These are phyloP conservation scores for Spergularia marina DNA, from an alignment of 148 eudicot species.

Conservation along the genomic window DNA sequence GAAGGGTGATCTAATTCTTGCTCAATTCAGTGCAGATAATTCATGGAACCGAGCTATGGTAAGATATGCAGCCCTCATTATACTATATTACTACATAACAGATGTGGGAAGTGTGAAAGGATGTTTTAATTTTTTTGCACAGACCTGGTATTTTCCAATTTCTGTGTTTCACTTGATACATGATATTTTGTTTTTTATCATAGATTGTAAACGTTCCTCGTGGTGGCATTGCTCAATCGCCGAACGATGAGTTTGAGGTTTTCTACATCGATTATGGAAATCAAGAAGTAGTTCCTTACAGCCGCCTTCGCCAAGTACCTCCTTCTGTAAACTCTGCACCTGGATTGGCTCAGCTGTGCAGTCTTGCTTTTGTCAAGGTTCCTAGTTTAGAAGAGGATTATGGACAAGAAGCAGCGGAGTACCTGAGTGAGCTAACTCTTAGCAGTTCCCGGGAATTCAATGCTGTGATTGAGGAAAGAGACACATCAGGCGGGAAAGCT, in stretches of 20 bases:
- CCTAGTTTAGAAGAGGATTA: conserved; percentile 79
- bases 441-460: conserved; percentile 55
- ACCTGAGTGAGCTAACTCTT: conserved; percentile 58
- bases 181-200: neutral
- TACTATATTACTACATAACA: neutral
- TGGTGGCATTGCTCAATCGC: conserved; percentile 53
- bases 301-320: conserved; percentile 60
- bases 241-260: conserved; percentile 73
- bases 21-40: conserved; percentile 80
- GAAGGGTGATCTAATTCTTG: conserved; percentile 86
- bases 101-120: neutral
- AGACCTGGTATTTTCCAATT: neutral
- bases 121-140: neutral
- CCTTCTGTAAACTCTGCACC: conserved; percentile 63
- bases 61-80: conserved; percentile 11
- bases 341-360: conserved; percentile 80
- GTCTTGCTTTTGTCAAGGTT: conserved; percentile 78
- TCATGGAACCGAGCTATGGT: conserved; percentile 98
- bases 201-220: conserved; percentile 64
- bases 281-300: conserved; percentile 77
- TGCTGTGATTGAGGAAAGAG: conserved; percentile 75
- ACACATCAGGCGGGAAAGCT: conserved; percentile 77
- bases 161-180: neutral
- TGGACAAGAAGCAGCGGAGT: conserved; percentile 80
- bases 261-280: conserved; percentile 94